Evolutionary conservation across 352 stramenopile species (phyloP).

Genomic region (Globisporangium heterothallicum): DNA sequence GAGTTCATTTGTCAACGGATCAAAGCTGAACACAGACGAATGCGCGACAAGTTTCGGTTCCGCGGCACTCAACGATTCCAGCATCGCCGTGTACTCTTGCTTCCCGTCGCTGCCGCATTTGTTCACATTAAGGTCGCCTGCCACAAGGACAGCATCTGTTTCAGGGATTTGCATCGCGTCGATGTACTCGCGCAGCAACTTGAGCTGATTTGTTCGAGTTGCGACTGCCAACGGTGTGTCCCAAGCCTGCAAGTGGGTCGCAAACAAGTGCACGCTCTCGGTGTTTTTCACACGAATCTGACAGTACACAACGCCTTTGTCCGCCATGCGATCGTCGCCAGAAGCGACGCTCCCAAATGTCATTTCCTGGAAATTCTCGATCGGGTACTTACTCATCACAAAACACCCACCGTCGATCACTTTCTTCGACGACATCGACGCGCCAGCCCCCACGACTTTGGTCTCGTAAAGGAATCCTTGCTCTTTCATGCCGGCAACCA

Average conservation of each 20-base stretch:
- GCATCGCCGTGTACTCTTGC: slow-evolving; percentile 46
- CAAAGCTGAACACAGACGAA: slow-evolving; percentile 53
- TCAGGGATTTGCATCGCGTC: slow-evolving; percentile 37
- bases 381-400: slow-evolving; percentile 62
- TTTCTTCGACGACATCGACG: slow-evolving; percentile 52
- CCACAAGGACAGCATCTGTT: slow-evolving; percentile 45
- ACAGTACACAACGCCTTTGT: slow-evolving; percentile 68
- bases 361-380: slow-evolving; percentile 48
- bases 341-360: slow-evolving; percentile 50
- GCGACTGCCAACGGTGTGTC: slow-evolving; percentile 37
- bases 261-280: slow-evolving; percentile 51
- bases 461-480: slow-evolving; percentile 66
- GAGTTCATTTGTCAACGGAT: slow-evolving; percentile 50
- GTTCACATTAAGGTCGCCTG: slow-evolving; percentile 65
- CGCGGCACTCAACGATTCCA: slow-evolving; percentile 26
- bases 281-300: slow-evolving; percentile 25
- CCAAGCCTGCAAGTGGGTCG: slow-evolving; percentile 66
- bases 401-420: slow-evolving; percentile 59
- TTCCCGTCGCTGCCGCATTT: slow-evolving; percentile 11
- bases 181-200: slow-evolving; percentile 39
- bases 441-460: slow-evolving; percentile 42
- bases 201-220: slow-evolving; percentile 36
- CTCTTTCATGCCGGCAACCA: slow-evolving; percentile 61
- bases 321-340: slow-evolving; percentile 54
- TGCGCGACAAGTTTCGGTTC: slow-evolving; percentile 26